Base-by-base conservation (phyloP, 441 rosid species). In the Euphorbia schlechtendalii region DNA sequence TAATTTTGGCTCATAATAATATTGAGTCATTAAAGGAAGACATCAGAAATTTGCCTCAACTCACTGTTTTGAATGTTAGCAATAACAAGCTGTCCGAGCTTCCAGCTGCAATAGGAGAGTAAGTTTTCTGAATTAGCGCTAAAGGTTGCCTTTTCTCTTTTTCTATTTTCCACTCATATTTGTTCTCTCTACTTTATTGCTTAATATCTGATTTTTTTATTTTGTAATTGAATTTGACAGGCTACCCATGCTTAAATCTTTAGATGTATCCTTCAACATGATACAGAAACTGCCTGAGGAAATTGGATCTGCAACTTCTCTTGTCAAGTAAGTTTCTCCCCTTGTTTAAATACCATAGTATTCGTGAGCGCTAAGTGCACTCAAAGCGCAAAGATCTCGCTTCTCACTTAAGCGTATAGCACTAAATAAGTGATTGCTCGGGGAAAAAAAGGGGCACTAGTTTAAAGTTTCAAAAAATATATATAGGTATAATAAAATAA, bases 61-160 rank as follows among this genome's bases (percentile, higher is more conserved):
- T 90, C 61, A 76, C 80, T 36, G 95, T 90, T 60, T 66, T 93
- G 62, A 93, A 93, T 80, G 80, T 93, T 49, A 90, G 93, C 78
- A 86, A 88, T 61, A 93, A 93, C 68, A 85, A 81, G 22, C 86
- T 93, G 34, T 51, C 86, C 21, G 69, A 69, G 17, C 91, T 93
- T 69, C 99, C 99, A 0, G 84, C 81, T 57, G 93, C 91, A 0
- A 76, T 90, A n/a, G 97, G 97, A 75, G 87, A 87, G 99, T 93
- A 75, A 82, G 97, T 84, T 32, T 60, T 60, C 10, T 21, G 0
- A 15, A 34, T 2, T 32, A 24, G 14, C 28, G 3, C 7, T 53
- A 4, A n/a, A 8, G 36, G 5, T 8, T 32, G 30, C 48, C 65
- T 28, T 63, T 22, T 10, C 34, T 22, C 36, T 2, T 6, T 9